Evolutionary conservation across 2,329 filamentous ascomycete genomes (phyloP).

Genomic region (Arthrobotrys sphaeroides): DNA sequence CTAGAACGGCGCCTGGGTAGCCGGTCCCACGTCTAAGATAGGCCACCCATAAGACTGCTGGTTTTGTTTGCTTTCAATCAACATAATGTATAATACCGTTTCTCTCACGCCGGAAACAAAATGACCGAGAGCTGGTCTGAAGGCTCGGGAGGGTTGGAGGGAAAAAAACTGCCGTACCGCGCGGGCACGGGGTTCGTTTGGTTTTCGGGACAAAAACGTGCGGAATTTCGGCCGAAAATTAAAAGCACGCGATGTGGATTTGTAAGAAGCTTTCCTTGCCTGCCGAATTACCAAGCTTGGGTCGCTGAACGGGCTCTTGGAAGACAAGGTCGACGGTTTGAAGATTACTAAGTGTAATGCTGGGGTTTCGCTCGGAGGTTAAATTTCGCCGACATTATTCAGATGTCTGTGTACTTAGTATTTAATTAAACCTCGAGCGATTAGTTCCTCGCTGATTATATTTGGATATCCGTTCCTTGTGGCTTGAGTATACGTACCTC

Average conservation of each 20-base stretch:
- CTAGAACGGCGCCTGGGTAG: too few species aligned
- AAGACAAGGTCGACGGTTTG: not conserved
- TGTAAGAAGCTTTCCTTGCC: slow-evolving; percentile 11
- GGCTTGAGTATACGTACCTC: too few species aligned
- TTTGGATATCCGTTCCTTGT: too few species aligned
- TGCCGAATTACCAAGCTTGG: not conserved
- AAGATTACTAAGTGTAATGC: not conserved
- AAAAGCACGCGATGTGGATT: slow-evolving; percentile 17
- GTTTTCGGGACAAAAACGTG: not conserved
- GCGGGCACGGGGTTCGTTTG: not conserved
- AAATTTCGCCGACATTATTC: slow-evolving; percentile 9
- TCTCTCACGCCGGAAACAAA: too few species aligned
- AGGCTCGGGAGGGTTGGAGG: too few species aligned
- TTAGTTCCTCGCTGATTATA: not conserved
- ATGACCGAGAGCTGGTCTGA: too few species aligned
- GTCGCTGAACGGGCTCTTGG: not conserved
- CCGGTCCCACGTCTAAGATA: too few species aligned
- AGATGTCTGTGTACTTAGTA: slow-evolving; percentile 24
- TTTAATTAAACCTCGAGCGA: not conserved
- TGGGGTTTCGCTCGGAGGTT: not conserved
- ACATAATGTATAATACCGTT: too few species aligned
- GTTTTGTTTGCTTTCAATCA: too few species aligned
- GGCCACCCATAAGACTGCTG: too few species aligned
- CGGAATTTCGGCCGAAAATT: slow-evolving; percentile 32
- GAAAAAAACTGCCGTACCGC: too few species aligned